Evolutionary conservation across 192 early-diverging fungal species (phyloP), one percentile per base, ranked within the genome.

Genomic region (Backusella liffmaniae): DNA sequence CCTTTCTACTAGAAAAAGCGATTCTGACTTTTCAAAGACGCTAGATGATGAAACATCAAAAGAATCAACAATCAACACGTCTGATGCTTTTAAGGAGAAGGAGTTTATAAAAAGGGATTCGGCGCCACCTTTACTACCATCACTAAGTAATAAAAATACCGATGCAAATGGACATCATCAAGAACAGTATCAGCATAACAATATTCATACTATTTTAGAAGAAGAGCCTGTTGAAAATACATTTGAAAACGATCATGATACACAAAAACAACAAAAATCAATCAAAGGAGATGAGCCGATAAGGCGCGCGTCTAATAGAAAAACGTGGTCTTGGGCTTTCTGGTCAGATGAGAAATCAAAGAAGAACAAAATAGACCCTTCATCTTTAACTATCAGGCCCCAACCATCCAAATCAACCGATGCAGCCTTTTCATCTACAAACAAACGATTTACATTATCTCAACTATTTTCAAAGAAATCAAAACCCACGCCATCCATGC

Each of bases 271-370:
- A 12, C 56, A 62, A 26, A 23, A 29, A 29, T 4, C 56, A 62
- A 29, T 29, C 10, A 62, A 62, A 62, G 56, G 10, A 56, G 53
- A 56, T 7, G 53, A 62, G 1, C 56, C 56, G 56, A 62, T 62
- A 62, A 62, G 56, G 56, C 56, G 56, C 23, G 23, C 56, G 3
- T 62, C 56, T 29, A 62, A 62, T 5, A 29, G 56, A 62, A 62
- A 62, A 23, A 46, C 70, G 4, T 76, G 75, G 75, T 70, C 75
- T 10, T 76, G 68, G 35, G 36, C 68, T 8, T 76, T 76, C 29
- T 62, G 68, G 34, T 71, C 75, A 23, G 75, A 76, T 42, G 75
- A 76, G 23, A 76, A 76, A 41, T 12, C 75, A 6, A 76, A 76
- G 37, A 76, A 76, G 68, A 70, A 36, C 16, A 67, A 67, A 36